Evolutionary conservation across 2,329 filamentous ascomycete genomes (phyloP).

Genomic region (Trichoderma guizhouense): DNA sequence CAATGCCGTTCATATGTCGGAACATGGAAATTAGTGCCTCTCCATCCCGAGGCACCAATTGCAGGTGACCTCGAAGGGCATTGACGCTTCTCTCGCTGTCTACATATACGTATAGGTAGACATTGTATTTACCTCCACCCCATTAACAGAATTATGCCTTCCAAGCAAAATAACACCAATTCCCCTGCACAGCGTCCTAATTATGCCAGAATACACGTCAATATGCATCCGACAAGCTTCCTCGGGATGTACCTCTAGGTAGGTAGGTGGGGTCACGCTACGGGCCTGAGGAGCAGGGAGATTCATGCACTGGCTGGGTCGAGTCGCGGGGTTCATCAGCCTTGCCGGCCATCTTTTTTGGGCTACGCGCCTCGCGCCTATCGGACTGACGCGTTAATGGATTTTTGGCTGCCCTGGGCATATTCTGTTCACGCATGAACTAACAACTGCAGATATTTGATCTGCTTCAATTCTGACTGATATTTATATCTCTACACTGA

Average conservation of each 20-base stretch:
- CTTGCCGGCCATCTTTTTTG: not conserved
- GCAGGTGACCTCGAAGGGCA: too few relatives aligned
- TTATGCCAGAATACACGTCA: not conserved
- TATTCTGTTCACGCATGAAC: not conserved
- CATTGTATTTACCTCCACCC: not conserved
- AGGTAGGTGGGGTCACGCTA: not conserved
- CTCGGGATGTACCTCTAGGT: not conserved
- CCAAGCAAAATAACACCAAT: not conserved
- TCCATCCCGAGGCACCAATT: too few relatives aligned
- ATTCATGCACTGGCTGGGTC: not conserved
- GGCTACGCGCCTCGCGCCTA: constrained; percentile 17
- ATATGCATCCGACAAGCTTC: not conserved
- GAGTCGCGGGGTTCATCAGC: constrained; percentile 18
- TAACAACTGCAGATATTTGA: not conserved
- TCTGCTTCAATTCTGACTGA: not conserved
- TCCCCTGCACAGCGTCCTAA: not conserved
- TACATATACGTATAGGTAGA: not conserved
- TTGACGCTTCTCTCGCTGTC: too few relatives aligned
- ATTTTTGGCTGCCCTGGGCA: constrained; percentile 1
- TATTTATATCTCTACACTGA: not conserved
- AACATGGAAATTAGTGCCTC: too few relatives aligned
- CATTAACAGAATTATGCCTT: rapidly evolving
- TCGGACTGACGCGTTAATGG: constrained; percentile 18
- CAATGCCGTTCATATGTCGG: too few relatives aligned
- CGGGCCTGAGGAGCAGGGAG: not conserved